Base-by-base conservation (phyloP, 805 yeast genomes). In the Nakazawaea sp. region DNA sequence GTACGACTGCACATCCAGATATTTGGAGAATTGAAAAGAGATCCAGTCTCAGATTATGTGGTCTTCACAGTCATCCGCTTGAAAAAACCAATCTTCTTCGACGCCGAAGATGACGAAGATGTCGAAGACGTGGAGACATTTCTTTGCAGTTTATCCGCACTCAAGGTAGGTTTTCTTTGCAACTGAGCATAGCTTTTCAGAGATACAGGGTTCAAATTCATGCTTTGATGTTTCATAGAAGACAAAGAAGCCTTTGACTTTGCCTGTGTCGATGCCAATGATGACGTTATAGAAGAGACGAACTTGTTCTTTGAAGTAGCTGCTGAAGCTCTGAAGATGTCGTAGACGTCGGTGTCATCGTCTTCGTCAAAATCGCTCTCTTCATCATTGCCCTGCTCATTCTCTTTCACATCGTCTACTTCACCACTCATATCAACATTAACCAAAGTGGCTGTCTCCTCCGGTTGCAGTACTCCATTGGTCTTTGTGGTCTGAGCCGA, bases 1-100 rank as follows among this genome's bases (percentile, higher is more conserved):
- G n/a, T n/a, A n/a, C n/a, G n/a, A n/a, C n/a, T n/a, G n/a, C n/a
- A n/a, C n/a, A n/a, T n/a, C n/a, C n/a, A n/a, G n/a, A n/a, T n/a
- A n/a, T n/a, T n/a, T n/a, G n/a, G n/a, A n/a, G n/a, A n/a, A n/a
- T n/a, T n/a, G n/a, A n/a, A n/a, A n/a, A n/a, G n/a, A n/a, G n/a
- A n/a, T n/a, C n/a, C n/a, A n/a, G n/a, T n/a, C n/a, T n/a, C 5
- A 26, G 13, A 10, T 26, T 26, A 26, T 6, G 7, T 32, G 8
- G 35, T 32, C 17, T 27, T 36, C 4, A 23, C 31, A 2, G 32
- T 18, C 25, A 32, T 32, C 27, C 32, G 32, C 27, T 37, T 37
- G 30, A 37, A 28, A 18, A 32, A 37, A 2, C 32, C 30, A 32
- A 32, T 18, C 16, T 37, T 32, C 18, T 37, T 37, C n/a, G n/a